Conservation (phyloP, 257 asterid species). For the Jacaranda mimosifolia region DNA sequence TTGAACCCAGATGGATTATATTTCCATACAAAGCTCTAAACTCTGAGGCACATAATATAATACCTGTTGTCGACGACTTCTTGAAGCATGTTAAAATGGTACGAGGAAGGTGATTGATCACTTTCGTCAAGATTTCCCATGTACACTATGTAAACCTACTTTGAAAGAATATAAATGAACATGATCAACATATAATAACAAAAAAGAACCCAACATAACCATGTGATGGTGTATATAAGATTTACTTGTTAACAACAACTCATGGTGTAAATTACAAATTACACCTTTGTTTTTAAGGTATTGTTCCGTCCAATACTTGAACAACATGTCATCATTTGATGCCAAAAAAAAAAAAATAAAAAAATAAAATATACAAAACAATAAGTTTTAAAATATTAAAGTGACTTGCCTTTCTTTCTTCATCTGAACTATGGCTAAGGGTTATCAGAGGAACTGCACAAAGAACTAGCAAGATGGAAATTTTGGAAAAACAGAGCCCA, state of each 20-base stretch:
- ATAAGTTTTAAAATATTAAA: not conserved
- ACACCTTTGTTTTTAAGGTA: too few relatives aligned
- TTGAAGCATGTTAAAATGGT: constrained; percentile 41
- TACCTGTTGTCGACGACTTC: constrained; percentile 43
- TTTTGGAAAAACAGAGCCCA: not conserved
- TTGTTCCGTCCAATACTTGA: too few relatives aligned
- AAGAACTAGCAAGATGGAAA: constrained; percentile 22
- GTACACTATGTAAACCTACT: constrained; percentile 48
- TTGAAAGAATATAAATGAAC: not conserved
- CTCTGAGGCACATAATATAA: not conserved
- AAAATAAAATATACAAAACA: not conserved
- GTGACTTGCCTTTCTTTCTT: constrained; percentile 31
- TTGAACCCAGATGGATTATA: too few relatives aligned
- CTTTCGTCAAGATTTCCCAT: constrained; percentile 32
- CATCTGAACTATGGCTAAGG: constrained; percentile 4
- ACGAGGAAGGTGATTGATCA: constrained; percentile 13
- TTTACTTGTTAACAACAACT: not conserved
- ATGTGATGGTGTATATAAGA: too few relatives aligned
- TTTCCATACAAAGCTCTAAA: not conserved
- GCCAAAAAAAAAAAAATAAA: too few relatives aligned
- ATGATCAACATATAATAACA: too few relatives aligned
- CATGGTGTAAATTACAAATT: too few relatives aligned
- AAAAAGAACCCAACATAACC: too few relatives aligned
- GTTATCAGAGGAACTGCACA: constrained; percentile 27
- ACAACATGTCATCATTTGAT: too few relatives aligned